Evolutionary conservation across 768 basidiomycete genomes (phyloP).

Genomic region (Lepiota brunneoincarnata): DNA sequence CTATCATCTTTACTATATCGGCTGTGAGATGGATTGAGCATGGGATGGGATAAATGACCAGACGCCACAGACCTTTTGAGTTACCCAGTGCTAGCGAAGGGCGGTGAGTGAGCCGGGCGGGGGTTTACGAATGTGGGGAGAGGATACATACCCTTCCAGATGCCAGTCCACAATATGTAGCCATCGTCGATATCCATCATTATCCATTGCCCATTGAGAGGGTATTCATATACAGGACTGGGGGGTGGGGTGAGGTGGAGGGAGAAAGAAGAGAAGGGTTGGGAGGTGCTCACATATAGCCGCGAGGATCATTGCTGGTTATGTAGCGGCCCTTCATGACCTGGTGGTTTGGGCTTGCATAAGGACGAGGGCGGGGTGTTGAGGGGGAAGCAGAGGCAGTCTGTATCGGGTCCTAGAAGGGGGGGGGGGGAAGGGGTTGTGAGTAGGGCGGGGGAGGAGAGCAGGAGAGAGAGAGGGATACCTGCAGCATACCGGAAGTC

Average conservation of each 20-base stretch:
- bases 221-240: slow-evolving; percentile 87
- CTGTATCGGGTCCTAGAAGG: slow-evolving; percentile 39
- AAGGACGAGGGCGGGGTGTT: slow-evolving; percentile 59
- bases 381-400: slow-evolving; percentile 32
- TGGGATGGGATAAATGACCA: background rate
- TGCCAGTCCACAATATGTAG: slow-evolving; percentile 89
- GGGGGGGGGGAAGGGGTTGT: slow-evolving; percentile 7
- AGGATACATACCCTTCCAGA: slow-evolving; percentile 79
- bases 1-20: slow-evolving; percentile 91
- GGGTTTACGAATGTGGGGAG: background rate
- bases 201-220: slow-evolving; percentile 87
- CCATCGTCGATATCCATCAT: slow-evolving; percentile 97
- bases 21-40: slow-evolving; percentile 39
- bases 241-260: slow-evolving; percentile 3
- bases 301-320: slow-evolving; percentile 84
- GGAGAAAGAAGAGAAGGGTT: slow-evolving; percentile 14
- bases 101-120: background rate
- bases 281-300: slow-evolving; percentile 69
- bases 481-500: slow-evolving; percentile 45
- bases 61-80: slow-evolving; percentile 64
- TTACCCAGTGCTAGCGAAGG: slow-evolving; percentile 66
- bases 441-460: slow-evolving; percentile 11
- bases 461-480: slow-evolving; percentile 17
- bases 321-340: slow-evolving; percentile 87
- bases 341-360: slow-evolving; percentile 72